Percentiles rank a stretch among this genome's conserved stretches.
phyloP scores from a whole-genome alignment of 1,139 yeast genomes.

The Taiozyma sp. region DNA sequence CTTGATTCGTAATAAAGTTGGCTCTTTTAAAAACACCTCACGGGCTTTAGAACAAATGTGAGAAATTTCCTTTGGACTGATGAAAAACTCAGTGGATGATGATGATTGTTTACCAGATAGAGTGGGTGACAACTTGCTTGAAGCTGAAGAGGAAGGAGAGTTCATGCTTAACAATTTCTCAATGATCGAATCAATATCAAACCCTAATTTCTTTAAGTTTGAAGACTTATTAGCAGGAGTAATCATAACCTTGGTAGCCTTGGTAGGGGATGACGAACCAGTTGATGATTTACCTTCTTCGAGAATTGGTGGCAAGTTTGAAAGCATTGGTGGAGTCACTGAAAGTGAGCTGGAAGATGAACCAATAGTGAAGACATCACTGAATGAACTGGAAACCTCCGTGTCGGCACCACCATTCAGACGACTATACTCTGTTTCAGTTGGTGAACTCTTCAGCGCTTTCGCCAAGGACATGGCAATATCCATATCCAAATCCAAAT shows the following conservation, averaged over 20 bases:
- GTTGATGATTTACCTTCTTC: constrained; percentile 14
- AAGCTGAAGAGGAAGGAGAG: constrained; percentile 23
- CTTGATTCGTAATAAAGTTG: constrained; percentile 67
- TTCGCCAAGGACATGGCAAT: constrained; percentile 20
- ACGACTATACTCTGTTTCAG: constrained; percentile 2
- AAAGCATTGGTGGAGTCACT: constrained; percentile 18
- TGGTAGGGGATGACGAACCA: background rate
- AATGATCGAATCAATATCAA: constrained; percentile 53
- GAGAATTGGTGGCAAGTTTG: constrained; percentile 18
- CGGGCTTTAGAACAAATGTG: constrained; percentile 64
- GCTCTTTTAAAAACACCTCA: constrained; percentile 69
- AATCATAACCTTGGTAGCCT: background rate
- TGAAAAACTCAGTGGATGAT: constrained; percentile 18
- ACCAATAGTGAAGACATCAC: constrained; percentile 23
- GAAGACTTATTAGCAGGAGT: background rate
- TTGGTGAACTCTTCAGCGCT: constrained; percentile 13
- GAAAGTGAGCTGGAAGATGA: constrained; percentile 23
- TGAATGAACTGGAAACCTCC: constrained; percentile 23
- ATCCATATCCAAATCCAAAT: constrained; percentile 18
- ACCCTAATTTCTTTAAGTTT: constrained; percentile 9
- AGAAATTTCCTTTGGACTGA: constrained; percentile 52
- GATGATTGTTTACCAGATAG: background rate
- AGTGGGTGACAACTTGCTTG: constrained; percentile 34
- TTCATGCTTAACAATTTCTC: constrained; percentile 49
- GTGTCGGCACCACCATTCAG: constrained; percentile 1